phyloP scores from a whole-genome alignment of 1,139 yeast genomes.

The Pichia sp. region DNA sequence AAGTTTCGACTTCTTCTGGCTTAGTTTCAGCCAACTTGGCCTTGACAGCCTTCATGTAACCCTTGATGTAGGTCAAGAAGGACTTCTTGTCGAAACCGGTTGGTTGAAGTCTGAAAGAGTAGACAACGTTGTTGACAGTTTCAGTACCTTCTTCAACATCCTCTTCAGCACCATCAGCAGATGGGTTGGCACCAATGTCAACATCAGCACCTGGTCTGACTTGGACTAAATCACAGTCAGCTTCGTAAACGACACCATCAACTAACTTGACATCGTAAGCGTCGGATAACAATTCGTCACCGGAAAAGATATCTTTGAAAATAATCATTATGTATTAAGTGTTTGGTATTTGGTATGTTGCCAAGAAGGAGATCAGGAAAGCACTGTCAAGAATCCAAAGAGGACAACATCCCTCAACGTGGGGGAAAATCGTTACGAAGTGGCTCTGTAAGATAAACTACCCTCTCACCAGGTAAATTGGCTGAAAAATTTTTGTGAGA shows the following conservation, averaged over 20 bases:
- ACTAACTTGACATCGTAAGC: constrained; percentile 88
- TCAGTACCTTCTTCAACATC: constrained; percentile 80
- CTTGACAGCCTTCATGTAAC: constrained; percentile 96
- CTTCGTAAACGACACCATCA: constrained; percentile 91
- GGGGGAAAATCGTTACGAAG: background rate
- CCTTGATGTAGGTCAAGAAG: constrained; percentile 91
- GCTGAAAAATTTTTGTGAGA: constrained; percentile 4
- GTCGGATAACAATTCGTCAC: constrained; percentile 95
- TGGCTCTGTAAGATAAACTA: background rate
- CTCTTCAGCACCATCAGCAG: constrained; percentile 91
- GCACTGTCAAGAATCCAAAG: background rate
- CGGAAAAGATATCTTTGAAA: constrained; percentile 75
- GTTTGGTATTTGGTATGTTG: background rate
- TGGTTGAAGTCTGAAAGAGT: constrained; percentile 97
- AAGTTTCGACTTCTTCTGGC: constrained; percentile 82
- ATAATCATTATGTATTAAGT: constrained; percentile 29
- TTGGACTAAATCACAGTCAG: constrained; percentile 88
- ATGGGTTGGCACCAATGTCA: constrained; percentile 99
- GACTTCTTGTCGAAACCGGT: constrained; percentile 97
- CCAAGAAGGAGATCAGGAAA: background rate
- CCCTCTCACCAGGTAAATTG: background rate
- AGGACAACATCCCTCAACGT: background rate
- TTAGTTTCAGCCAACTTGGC: constrained; percentile 77
- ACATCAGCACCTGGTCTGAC: constrained; percentile 82
- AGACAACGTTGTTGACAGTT: constrained; percentile 95